A percentile compares a stretch with the other conserved stretches of the same genome.
These are phyloP conservation scores for Rhododendron simsii DNA, from an alignment of 148 eudicot species.

Conservation along the genomic window DNA sequence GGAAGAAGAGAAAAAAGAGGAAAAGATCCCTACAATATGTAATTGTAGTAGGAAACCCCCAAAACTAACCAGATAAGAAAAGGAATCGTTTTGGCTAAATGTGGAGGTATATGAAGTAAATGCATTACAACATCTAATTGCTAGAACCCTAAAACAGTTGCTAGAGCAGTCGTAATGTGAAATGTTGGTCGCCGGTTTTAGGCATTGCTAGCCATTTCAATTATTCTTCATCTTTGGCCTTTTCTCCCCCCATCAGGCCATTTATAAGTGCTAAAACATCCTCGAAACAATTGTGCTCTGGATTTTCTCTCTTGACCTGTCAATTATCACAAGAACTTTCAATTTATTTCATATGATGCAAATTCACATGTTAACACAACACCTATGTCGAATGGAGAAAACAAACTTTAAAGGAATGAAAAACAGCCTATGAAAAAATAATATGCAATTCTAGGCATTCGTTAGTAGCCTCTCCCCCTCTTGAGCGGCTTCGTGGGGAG, in stretches of 20 bases:
- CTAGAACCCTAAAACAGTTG: background rate
- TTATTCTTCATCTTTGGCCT: background rate
- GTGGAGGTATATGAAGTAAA: background rate
- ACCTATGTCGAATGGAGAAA: background rate
- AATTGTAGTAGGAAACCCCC: background rate
- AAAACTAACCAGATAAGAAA: background rate
- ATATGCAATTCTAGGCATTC: background rate
- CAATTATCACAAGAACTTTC: background rate
- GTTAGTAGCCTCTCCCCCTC: background rate
- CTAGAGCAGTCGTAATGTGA: background rate
- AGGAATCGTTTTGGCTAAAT: background rate
- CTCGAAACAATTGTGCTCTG: background rate
- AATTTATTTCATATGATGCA: background rate
- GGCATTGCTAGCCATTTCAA: background rate
- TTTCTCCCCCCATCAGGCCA: background rate
- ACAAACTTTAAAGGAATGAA: background rate
- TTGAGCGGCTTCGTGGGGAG: background rate
- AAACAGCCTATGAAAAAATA: background rate
- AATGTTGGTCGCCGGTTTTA: background rate
- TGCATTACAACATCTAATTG: too few relatives aligned
- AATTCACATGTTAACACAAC: background rate
- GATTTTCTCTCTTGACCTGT: background rate
- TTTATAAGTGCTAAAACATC: background rate
- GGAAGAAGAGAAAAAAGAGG: background rate
- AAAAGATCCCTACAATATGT: background rate